Evolutionary conservation across 2,329 filamentous ascomycete genomes (phyloP).

Genomic region (Sporothrix pallida): DNA sequence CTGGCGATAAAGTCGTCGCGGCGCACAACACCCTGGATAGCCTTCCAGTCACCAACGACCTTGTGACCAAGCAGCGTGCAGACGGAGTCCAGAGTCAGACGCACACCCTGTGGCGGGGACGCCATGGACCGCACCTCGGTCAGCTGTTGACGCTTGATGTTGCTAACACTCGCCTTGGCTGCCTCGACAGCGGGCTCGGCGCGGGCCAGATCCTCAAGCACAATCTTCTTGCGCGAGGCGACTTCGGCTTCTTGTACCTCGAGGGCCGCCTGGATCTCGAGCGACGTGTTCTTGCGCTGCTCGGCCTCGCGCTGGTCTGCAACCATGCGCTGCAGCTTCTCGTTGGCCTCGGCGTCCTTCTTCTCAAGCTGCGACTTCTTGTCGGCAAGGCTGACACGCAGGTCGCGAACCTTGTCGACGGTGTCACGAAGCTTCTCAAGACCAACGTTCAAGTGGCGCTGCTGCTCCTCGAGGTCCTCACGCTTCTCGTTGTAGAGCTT

Average conservation of each 20-base stretch:
- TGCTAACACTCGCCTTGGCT: constrained; percentile 94
- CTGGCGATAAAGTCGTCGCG: constrained; percentile 96
- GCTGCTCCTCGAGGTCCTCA: constrained; percentile 97
- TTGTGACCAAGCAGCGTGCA: constrained; percentile 93
- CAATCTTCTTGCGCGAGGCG: constrained; percentile 79
- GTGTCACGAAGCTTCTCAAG: constrained; percentile 96
- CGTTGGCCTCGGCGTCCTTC: constrained; percentile 94
- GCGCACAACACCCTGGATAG: constrained; percentile 84
- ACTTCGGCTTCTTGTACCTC: constrained; percentile 91
- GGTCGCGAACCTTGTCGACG: constrained; percentile 93
- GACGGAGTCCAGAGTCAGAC: constrained; percentile 92
- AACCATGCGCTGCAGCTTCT: constrained; percentile 97
- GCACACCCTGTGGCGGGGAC: constrained; percentile 87
- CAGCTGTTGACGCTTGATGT: constrained; percentile 96
- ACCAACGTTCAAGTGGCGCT: constrained; percentile 96
- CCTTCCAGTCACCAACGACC: constrained; percentile 85
- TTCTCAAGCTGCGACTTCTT: constrained; percentile 93
- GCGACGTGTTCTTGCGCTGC: constrained; percentile 82
- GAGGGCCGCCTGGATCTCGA: constrained; percentile 85
- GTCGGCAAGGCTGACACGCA: constrained; percentile 86
- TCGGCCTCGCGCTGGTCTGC: constrained; percentile 95
- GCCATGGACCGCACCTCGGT: constrained; percentile 98
- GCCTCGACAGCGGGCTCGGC: constrained; percentile 93
- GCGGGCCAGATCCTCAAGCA: constrained; percentile 83
- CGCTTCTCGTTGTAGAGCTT: constrained; percentile 98